phyloP scores from a whole-genome alignment of 352 stramenopile genomes.

The Phytopythium vexans region DNA sequence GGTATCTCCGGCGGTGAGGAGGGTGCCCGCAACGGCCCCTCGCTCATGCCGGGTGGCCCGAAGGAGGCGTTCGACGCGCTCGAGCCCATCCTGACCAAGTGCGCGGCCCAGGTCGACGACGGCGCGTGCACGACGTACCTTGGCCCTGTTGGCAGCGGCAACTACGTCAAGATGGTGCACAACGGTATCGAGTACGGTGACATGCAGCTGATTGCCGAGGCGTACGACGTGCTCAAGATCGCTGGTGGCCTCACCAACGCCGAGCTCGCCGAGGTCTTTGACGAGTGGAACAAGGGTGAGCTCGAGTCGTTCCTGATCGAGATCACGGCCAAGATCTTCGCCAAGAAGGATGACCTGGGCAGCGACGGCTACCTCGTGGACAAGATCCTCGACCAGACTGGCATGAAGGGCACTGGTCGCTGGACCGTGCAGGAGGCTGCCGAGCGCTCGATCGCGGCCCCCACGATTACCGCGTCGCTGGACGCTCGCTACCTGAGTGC shows the following conservation, averaged over 20 bases:
- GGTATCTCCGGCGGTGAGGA: slow-evolving; percentile 98
- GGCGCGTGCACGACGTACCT: slow-evolving; percentile 97
- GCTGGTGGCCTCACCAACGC: slow-evolving; percentile 88
- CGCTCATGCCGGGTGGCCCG: slow-evolving; percentile 97
- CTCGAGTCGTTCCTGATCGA: slow-evolving; percentile 98
- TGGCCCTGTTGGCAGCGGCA: slow-evolving; percentile 94
- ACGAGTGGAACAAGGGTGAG: slow-evolving; percentile 97
- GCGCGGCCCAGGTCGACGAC: slow-evolving; percentile 93
- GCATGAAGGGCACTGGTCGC: slow-evolving; percentile 98
- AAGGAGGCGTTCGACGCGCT: slow-evolving; percentile 96
- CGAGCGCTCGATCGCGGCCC: slow-evolving; percentile 94
- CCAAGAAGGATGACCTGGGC: slow-evolving; percentile 95
- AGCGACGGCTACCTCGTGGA: slow-evolving; percentile 88
- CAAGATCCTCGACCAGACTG: slow-evolving; percentile 98
- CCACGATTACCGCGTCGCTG: slow-evolving; percentile 97
- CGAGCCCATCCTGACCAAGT: slow-evolving; percentile 97
- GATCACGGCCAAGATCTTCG: slow-evolving; percentile 97
- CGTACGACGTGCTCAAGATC: slow-evolving; percentile 97
- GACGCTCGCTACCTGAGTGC: slow-evolving; percentile 95
- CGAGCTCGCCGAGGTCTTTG: slow-evolving; percentile 92
- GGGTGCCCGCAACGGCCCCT: slow-evolving; percentile 96
- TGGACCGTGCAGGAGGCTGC: slow-evolving; percentile 96
- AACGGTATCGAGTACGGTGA: slow-evolving; percentile 99
- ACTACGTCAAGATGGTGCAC: slow-evolving; percentile 99
- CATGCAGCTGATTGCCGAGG: slow-evolving; percentile 99